Base-by-base conservation (phyloP, 306 rosid genomes). In the Gastrolobium villosum region DNA sequence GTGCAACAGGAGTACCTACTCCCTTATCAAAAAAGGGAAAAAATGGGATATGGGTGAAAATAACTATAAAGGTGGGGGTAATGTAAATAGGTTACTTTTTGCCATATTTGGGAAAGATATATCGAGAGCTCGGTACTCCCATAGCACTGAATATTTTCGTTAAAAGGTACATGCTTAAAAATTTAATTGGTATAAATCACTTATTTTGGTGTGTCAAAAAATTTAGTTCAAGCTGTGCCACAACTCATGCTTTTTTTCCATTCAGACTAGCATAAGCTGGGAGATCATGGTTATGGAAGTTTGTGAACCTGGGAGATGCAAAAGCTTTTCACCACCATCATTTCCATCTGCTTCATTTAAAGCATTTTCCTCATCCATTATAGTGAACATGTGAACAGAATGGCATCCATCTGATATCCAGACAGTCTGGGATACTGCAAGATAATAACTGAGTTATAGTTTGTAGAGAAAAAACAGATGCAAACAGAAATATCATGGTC, bases 381-480 rank as follows among this genome's bases (percentile, higher is more conserved):
- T 79, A 28, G 75, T 80, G 79, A 92, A 73, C 89, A 87, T 43
- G 48, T 92, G 90, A 82, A 87, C 89, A 66, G 97, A 85, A 80
- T 85, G 84, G 60, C 54, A 59, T 79, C 97, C 96, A 85, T 92
- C 97, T 72, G 98, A 90, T 75, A 89, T 84, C 98, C 98, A 94
- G 65, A 88, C 83, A 81, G 89, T 86, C 81, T 86, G 98, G 41
- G 90, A 81, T 77, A 81, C 98, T 94, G 88, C 83, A 84, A 85
- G 59, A 78, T 78, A n/a, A 74, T 30, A 70, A 48, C 10, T 0
- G 55, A 14, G 61, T 30, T 82, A 77, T 74, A 84, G 66, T 55
- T 55, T 15, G 70, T 61, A 34, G 31, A 36, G 59, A 39, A 73
- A 73, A 66, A 56, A 44, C 64, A 45, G 41, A 52, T 35, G 56